Evolutionary conservation across 2,329 filamentous ascomycete genomes (phyloP).

Genomic region (Cyanodermella asteris): DNA sequence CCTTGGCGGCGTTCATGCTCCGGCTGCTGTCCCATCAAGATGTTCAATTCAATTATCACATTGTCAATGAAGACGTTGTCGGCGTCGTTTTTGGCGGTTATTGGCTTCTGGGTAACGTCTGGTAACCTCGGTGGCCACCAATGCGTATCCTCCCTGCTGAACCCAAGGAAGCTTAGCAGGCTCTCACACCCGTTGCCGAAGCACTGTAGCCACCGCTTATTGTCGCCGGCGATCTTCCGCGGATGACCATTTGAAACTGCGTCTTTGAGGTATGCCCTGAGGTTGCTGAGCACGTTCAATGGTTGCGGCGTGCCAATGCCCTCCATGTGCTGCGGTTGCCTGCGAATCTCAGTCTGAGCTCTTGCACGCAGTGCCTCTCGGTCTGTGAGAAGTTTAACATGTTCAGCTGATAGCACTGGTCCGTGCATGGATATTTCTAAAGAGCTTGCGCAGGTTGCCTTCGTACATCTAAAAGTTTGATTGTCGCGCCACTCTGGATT

Average conservation of each 20-base stretch:
- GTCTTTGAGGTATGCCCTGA: slow-evolving; percentile 39
- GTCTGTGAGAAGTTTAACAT: slow-evolving; percentile 32
- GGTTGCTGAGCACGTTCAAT: slow-evolving; percentile 31
- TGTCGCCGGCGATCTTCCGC: slow-evolving; percentile 33
- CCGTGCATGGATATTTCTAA: no score
- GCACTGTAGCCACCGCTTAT: slow-evolving; percentile 41
- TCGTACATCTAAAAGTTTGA: no score
- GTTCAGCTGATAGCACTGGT: no score
- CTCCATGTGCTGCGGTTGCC: slow-evolving; percentile 31
- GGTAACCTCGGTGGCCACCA: neutral
- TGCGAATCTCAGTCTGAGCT: slow-evolving; percentile 28
- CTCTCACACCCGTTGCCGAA: slow-evolving; percentile 37
- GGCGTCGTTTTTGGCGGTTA: slow-evolving; percentile 18
- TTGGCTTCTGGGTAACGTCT: slow-evolving; percentile 12
- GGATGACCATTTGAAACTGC: slow-evolving; percentile 29
- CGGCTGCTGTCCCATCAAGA: slow-evolving; percentile 25
- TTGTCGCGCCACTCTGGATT: no score
- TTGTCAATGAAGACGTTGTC: slow-evolving; percentile 33
- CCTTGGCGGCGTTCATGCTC: slow-evolving; percentile 15
- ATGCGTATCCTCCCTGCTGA: slow-evolving; percentile 18
- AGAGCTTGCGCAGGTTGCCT: no score
- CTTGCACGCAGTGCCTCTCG: slow-evolving; percentile 27
- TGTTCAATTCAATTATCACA: slow-evolving; percentile 33
- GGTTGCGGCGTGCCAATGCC: slow-evolving; percentile 28
- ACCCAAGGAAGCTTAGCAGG: slow-evolving; percentile 36